phyloP scores from a whole-genome alignment of 345 rosid genomes.

The Salix koriyanagi region DNA sequence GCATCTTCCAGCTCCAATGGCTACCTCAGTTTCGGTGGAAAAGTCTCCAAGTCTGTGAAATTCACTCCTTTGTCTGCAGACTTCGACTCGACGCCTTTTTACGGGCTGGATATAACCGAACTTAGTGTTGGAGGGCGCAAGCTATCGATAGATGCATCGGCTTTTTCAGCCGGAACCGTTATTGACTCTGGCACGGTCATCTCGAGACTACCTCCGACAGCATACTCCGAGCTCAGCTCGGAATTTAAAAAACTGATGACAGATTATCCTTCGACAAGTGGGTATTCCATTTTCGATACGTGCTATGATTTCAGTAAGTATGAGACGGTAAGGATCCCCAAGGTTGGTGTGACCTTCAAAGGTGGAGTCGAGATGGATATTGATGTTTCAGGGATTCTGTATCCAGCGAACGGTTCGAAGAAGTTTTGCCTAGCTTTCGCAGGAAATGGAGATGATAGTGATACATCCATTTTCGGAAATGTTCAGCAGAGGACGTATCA shows the following conservation, averaged over 20 bases:
- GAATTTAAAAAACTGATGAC: slow-evolving; percentile 18
- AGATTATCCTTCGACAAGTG: slow-evolving; percentile 8
- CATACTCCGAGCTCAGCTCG: slow-evolving; percentile 8
- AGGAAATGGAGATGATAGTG: neutral
- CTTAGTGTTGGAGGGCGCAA: slow-evolving; percentile 18
- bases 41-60: neutral
- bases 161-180: slow-evolving; percentile 7
- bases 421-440: slow-evolving; percentile 24
- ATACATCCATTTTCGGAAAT: slow-evolving; percentile 18
- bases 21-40: slow-evolving; percentile 20
- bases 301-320: slow-evolving; percentile 25
- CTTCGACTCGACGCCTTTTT: neutral
- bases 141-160: slow-evolving; percentile 4
- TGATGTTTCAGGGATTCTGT: slow-evolving; percentile 11
- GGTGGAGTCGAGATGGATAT: slow-evolving; percentile 12
- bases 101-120: slow-evolving; percentile 21
- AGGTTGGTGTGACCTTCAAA: slow-evolving; percentile 12
- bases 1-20: slow-evolving; percentile 23
- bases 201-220: slow-evolving; percentile 29
- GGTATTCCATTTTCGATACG: slow-evolving; percentile 19
- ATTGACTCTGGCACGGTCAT: slow-evolving; percentile 35
- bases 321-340: neutral
- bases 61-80: slow-evolving; percentile 21
- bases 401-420: neutral
- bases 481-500: slow-evolving; percentile 23